Evolutionary conservation across 768 basidiomycete species (phyloP).

Genomic region (Boletus pseudopeckii): DNA sequence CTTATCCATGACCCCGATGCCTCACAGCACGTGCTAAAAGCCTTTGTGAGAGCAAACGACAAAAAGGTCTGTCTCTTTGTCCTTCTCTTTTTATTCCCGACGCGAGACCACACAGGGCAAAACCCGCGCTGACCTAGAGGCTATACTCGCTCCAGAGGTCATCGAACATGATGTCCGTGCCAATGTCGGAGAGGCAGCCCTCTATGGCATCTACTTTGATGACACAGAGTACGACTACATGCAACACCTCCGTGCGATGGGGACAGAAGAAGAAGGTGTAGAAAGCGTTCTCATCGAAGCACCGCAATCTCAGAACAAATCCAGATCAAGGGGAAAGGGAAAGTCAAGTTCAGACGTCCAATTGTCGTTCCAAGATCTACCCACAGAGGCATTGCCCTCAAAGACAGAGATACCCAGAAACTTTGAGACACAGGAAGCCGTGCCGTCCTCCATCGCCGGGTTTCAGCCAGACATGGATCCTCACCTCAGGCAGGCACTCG

Average conservation of each 20-base stretch:
- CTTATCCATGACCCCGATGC: conserved; percentile 92
- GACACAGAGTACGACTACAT: conserved; percentile 98
- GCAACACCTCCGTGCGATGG: conserved; percentile 86
- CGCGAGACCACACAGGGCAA: conserved; percentile 55
- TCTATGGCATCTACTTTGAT: conserved; percentile 92
- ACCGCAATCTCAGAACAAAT: conserved; percentile 42
- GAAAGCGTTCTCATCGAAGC: conserved; percentile 82
- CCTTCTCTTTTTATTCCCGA: not conserved
- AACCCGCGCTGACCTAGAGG: conserved; percentile 78
- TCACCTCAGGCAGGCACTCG: conserved; percentile 85
- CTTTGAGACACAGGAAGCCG: conserved; percentile 70
- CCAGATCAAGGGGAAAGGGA: conserved; percentile 29
- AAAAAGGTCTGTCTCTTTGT: conserved; percentile 48
- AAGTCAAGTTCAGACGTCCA: conserved; percentile 37
- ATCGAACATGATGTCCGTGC: conserved; percentile 43
- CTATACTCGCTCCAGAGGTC: conserved; percentile 45
- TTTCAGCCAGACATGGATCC: conserved; percentile 97
- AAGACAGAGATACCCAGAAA: conserved; percentile 67
- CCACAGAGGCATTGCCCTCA: conserved; percentile 71
- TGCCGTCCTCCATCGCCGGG: conserved; percentile 81
- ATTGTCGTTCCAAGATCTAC: conserved; percentile 55
- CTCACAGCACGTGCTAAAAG: conserved; percentile 83
- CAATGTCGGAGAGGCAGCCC: conserved; percentile 81
- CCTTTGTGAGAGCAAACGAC: conserved; percentile 67
- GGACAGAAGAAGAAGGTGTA: conserved; percentile 73